Conservation (phyloP, 78 protist genomes). For the Cavenderia fasciculata region DNA sequence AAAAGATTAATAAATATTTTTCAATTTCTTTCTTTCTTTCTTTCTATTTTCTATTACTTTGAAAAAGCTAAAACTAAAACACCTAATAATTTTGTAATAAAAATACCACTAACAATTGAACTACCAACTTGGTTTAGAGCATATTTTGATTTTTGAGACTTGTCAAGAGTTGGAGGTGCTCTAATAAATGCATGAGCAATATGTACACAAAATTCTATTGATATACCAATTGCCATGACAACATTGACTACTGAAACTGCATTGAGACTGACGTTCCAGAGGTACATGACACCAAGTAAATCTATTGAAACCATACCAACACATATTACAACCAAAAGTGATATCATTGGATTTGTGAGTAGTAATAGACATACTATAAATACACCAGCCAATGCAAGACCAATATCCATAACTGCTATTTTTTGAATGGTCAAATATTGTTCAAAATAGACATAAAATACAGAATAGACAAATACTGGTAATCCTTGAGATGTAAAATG, state of each 20-base stretch:
- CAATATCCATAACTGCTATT: constrained; percentile 28
- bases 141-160: constrained; percentile 68
- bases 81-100: constrained; percentile 85
- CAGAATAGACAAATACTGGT: constrained; percentile 67
- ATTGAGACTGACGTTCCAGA: constrained; percentile 77
- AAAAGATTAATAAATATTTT: not conserved
- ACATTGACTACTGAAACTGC: constrained; percentile 85
- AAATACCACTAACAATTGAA: constrained; percentile 79
- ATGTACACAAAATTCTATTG: constrained; percentile 85
- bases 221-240: constrained; percentile 82
- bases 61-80: constrained; percentile 83
- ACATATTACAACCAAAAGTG: constrained; percentile 40
- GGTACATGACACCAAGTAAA: constrained; percentile 62
- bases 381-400: constrained; percentile 66
- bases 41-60: not conserved
- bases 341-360: constrained; percentile 17
- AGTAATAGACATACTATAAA: constrained; percentile 42
- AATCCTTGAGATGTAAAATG: not conserved
- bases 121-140: constrained; percentile 83
- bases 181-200: constrained; percentile 35
- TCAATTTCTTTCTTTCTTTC: not conserved
- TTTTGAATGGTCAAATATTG: constrained; percentile 62
- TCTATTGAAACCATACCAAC: constrained; percentile 60
- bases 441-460: constrained; percentile 77
- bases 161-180: no score